Evolutionary conservation across 2,329 filamentous ascomycete species (phyloP).

Genomic region (Didymella pinodella): DNA sequence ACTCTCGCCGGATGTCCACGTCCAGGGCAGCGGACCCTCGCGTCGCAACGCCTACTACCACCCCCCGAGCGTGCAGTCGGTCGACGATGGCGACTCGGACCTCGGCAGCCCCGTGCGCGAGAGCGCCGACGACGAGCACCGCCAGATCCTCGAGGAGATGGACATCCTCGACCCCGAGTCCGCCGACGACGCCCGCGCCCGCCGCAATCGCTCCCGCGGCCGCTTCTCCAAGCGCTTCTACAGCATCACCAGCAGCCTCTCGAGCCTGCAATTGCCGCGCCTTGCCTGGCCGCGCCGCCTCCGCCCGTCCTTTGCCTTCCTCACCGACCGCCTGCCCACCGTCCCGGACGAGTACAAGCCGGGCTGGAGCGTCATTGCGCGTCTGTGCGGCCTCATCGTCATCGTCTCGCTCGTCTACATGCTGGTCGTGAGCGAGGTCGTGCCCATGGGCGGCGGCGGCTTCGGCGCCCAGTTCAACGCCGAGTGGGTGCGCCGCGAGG

Average conservation of each 20-base stretch:
- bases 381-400: slow-evolving; percentile 76
- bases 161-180: slow-evolving; percentile 50
- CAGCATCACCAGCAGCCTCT: slow-evolving; percentile 65
- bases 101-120: slow-evolving; percentile 62
- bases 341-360: slow-evolving; percentile 60
- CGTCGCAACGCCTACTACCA: slow-evolving; percentile 65
- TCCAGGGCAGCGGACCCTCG: slow-evolving; percentile 32
- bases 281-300: slow-evolving; percentile 16
- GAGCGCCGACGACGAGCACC: slow-evolving; percentile 65
- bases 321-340: slow-evolving; percentile 50
- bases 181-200: slow-evolving; percentile 40
- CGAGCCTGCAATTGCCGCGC: slow-evolving; percentile 59
- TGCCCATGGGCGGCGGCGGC: slow-evolving; percentile 69
- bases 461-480: slow-evolving; percentile 77
- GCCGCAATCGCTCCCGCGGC: slow-evolving; percentile 44
- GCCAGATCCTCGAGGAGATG: slow-evolving; percentile 83
- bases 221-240: slow-evolving; percentile 65
- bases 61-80: slow-evolving; percentile 83
- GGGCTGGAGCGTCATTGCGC: slow-evolving; percentile 72
- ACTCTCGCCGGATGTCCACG: slow-evolving; percentile 61
- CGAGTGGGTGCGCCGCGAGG: slow-evolving; percentile 78
- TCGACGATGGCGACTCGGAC: slow-evolving; percentile 64
- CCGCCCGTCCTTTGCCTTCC: slow-evolving; percentile 33
- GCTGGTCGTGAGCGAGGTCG: slow-evolving; percentile 84
- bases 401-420: slow-evolving; percentile 82